Conservation (phyloP, 73 alveolate genomes). For the Uronychia setigera region DNA sequence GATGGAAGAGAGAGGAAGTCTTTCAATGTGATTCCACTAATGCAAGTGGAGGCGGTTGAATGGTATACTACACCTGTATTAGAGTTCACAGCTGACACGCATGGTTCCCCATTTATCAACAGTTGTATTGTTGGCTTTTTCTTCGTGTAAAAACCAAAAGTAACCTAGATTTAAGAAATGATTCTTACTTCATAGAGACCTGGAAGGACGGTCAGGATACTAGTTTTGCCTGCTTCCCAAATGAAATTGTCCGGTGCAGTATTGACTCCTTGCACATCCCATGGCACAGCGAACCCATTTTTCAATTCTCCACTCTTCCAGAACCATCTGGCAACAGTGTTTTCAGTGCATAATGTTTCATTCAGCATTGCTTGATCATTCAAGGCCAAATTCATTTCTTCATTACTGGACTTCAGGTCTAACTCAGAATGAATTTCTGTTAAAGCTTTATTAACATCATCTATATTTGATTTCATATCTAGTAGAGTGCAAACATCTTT, state of each 20-base stretch:
- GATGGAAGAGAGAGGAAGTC: constrained; percentile 78
- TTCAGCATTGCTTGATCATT: constrained; percentile 74
- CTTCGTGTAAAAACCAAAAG: constrained; percentile 73
- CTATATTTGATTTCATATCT: constrained; percentile 75
- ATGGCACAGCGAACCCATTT: constrained; percentile 72
- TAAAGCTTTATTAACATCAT: constrained; percentile 78
- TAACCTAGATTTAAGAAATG: constrained; percentile 19
- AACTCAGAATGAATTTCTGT: constrained; percentile 66
- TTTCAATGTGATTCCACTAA: constrained; percentile 70
- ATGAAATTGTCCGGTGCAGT: constrained; percentile 86
- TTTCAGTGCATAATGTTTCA: constrained; percentile 85
- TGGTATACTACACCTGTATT: constrained; percentile 80
- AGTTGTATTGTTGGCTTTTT: constrained; percentile 75
- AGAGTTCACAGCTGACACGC: constrained; percentile 64
- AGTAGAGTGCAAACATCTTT: constrained; percentile 64
- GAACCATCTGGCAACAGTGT: constrained; percentile 84
- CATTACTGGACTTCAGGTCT: constrained; percentile 39
- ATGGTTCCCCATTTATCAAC: constrained; percentile 76
- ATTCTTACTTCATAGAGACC: constrained; percentile 68
- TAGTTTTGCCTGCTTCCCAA: constrained; percentile 76
- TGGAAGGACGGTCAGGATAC: constrained; percentile 67
- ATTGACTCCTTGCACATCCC: constrained; percentile 81
- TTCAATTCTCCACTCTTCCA: constrained; percentile 79
- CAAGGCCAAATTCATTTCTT: constrained; percentile 63
- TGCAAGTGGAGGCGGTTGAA: constrained; percentile 66